Evolutionary conservation across 768 basidiomycete genomes (phyloP), one percentile per base, ranked within the genome.

Genomic region (Galerina sulciceps): DNA sequence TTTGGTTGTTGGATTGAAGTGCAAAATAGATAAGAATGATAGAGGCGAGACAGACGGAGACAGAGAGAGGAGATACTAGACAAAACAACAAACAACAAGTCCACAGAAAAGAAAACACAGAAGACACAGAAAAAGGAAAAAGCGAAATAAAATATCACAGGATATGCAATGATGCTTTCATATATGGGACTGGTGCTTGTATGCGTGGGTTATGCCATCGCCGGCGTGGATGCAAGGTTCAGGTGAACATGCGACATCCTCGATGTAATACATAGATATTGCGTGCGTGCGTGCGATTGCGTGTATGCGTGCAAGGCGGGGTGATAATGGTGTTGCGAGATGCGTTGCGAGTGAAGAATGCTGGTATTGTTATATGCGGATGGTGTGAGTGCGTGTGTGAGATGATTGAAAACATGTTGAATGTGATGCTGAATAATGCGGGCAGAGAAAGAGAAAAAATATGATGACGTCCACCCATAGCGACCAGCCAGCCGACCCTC

Each of bases 41-140:
- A 50, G 41, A 46, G 44, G 14, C 35, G 37, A 55, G 31, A 53
- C 45, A 57, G 56, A 57, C 51, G 41, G 45, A 55, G 26, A 36
- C 36, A 52, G 53, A 57, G 40, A 53, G 53, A 42, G 59, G 53
- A 57, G 59, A 60, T 58, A 64, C 63, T 64, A 64, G 41, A 60
- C 61, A 60, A 62, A 64, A 66, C 66, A 65, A 69, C 63, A 65
- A 64, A 65, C 62, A 65, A 65, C 63, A 63, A 47, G 62, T 67
- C 65, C 67, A 65, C 48, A 58, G 58, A 58, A 51, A 64, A 62
- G 55, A 44, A 57, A 59, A 46, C 53, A 37, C 55, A 60, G 40
- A 62, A 47, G 57, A 65, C 47, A 50, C 42, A 45, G 54, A 41
- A 54, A 35, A 53, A 59, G 41, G 42, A 26, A 17, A 17, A 45